Percentiles rank a stretch among this genome's conserved stretches.
These are phyloP conservation scores for Dentipellis fragilis DNA, from an alignment of 768 basidiomycete genomes.

Conservation along the genomic window DNA sequence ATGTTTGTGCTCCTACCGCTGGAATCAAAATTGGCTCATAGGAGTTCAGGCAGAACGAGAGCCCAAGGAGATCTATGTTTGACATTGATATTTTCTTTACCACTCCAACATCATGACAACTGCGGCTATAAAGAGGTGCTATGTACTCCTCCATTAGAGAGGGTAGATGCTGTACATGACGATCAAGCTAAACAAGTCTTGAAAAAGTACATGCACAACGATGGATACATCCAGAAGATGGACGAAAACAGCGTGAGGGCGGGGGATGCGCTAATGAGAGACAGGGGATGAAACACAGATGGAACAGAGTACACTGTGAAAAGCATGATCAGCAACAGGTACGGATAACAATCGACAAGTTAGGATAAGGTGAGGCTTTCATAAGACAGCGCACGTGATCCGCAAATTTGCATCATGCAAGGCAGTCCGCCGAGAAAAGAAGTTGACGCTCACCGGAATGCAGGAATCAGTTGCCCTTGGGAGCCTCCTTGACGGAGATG, in stretches of 20 bases:
- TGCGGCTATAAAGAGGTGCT: neutral
- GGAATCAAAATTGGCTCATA: too few species aligned
- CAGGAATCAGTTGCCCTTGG: conserved; percentile 37
- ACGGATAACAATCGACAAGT: neutral
- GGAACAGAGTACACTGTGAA: neutral
- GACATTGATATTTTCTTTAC: neutral
- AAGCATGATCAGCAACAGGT: neutral
- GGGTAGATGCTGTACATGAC: conserved; percentile 11
- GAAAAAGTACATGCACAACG: conserved; percentile 15
- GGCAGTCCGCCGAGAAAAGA: too few species aligned
- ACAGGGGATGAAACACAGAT: conserved; percentile 1
- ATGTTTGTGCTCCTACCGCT: too few species aligned
- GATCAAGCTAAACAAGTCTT: conserved; percentile 13
- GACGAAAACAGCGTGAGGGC: conserved; percentile 12
- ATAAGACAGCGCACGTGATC: neutral
- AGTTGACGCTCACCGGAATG: neutral
- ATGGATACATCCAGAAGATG: conserved; percentile 9
- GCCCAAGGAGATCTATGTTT: neutral
- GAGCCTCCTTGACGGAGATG: conserved; percentile 84
- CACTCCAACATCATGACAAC: neutral
- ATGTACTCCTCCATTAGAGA: conserved; percentile 6
- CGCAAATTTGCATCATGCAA: too few species aligned
- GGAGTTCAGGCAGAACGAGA: neutral
- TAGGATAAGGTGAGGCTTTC: conserved; percentile 1
- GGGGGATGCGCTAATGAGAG: conserved; percentile 9